A percentile compares a stretch with the other conserved stretches of the same genome.
Conservation (phyloP, 2,329 filamentous ascomycete species). For the Chrysosporium queenslandicum region DNA sequence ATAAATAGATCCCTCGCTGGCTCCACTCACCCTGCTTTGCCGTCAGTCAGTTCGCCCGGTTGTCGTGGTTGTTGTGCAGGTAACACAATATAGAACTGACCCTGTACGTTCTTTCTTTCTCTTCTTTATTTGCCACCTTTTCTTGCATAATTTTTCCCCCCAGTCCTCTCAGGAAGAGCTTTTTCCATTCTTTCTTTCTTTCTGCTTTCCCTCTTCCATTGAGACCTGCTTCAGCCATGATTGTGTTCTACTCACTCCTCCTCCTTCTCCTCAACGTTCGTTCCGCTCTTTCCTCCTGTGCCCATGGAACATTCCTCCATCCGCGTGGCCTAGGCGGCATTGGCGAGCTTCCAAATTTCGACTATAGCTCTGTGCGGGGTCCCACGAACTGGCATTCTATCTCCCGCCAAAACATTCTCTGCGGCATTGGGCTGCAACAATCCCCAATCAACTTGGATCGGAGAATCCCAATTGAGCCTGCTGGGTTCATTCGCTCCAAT, state of each 20-base stretch:
- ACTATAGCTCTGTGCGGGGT: constrained; percentile 37
- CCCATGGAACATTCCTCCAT: constrained; percentile 34
- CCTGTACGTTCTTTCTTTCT: constrained; percentile 4
- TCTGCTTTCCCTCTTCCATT: too few relatives aligned
- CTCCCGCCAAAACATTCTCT: constrained; percentile 37
- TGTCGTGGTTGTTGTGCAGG: constrained; percentile 6
- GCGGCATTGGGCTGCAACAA: constrained; percentile 43
- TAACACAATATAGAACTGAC: constrained; percentile 6
- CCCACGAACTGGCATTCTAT: constrained; percentile 47
- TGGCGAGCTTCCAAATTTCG: constrained; percentile 31
- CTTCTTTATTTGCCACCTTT: background rate
- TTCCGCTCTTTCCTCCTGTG: constrained; percentile 30
- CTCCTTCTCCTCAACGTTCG: constrained; percentile 10
- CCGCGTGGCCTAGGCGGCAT: constrained; percentile 25
- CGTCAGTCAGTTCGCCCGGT: constrained; percentile 1
- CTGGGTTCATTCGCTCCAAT: constrained; percentile 18
- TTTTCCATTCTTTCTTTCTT: background rate
- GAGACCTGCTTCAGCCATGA: constrained; percentile 4
- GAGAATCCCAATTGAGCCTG: constrained; percentile 17
- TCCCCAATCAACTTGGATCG: constrained; percentile 47
- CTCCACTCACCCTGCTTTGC: background rate
- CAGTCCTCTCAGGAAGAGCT: background rate
- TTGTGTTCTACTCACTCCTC: background rate
- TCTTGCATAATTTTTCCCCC: background rate
- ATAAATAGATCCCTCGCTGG: constrained; percentile 6